Evolutionary conservation across 2,329 filamentous ascomycete species (phyloP).

Genomic region (Biscogniauxia marginata): DNA sequence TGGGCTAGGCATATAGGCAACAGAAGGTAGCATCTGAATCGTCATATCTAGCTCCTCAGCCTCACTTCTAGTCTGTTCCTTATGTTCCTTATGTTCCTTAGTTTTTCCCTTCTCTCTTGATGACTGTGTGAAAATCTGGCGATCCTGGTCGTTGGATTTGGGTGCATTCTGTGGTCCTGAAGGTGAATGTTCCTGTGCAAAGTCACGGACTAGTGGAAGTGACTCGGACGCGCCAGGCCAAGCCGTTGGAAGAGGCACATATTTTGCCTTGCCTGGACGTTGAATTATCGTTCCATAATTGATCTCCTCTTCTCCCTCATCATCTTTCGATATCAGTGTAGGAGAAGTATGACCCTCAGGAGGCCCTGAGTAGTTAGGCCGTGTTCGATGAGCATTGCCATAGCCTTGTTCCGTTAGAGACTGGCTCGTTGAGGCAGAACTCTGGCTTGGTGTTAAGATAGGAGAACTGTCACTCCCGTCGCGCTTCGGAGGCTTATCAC

Average conservation of each 20-base stretch:
- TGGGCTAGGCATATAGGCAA: neutral
- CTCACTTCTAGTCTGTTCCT: neutral
- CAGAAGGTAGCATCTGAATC: neutral
- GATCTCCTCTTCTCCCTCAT: conserved; percentile 1
- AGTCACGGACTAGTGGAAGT: neutral
- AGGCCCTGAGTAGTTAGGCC: too few species aligned
- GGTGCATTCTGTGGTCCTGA: neutral
- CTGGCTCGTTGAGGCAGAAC: neutral
- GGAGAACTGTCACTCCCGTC: neutral
- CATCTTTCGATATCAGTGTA: too few species aligned
- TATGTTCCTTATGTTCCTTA: neutral
- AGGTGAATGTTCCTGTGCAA: neutral
- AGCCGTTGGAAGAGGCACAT: conserved; percentile 3
- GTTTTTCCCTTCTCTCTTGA: neutral
- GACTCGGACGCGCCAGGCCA: conserved; percentile 6
- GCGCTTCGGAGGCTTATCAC: neutral
- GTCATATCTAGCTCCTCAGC: neutral
- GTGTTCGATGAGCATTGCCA: neutral
- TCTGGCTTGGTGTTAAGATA: neutral
- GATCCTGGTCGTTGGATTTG: too few species aligned
- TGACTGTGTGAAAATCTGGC: neutral
- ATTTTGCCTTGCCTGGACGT: conserved; percentile 13
- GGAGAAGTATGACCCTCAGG: too few species aligned
- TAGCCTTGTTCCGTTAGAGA: neutral
- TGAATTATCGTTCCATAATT: conserved; percentile 18